phyloP scores from a whole-genome alignment of 2,329 filamentous ascomycete genomes.

The Alternaria arbusti region DNA sequence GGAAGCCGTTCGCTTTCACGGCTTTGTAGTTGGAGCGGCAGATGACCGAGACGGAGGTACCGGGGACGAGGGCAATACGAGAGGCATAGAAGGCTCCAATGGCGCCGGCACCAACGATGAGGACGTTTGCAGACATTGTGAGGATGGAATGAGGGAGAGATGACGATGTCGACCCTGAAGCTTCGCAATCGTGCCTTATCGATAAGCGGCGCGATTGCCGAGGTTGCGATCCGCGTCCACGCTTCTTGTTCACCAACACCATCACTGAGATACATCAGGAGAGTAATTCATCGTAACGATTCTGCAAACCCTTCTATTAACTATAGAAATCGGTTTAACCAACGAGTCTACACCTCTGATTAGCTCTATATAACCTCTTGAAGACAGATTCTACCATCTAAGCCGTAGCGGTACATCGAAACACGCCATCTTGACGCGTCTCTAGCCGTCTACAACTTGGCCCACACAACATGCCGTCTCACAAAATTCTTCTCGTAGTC shows the following conservation, averaged over 20 bases:
- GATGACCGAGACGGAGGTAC: slow-evolving; percentile 70
- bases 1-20: slow-evolving; percentile 67
- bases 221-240: background rate
- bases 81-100: slow-evolving; percentile 77
- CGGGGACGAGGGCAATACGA: slow-evolving; percentile 64
- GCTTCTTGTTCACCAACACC: background rate
- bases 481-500: background rate
- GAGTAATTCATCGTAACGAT: too few species aligned
- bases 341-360: background rate
- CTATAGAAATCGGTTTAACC: background rate
- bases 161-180: background rate
- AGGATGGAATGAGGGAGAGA: background rate
- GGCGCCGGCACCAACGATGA: slow-evolving; percentile 74
- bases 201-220: slow-evolving; percentile 14
- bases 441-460: background rate
- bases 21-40: slow-evolving; percentile 75
- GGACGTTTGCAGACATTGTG: slow-evolving; percentile 57
- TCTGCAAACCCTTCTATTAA: background rate
- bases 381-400: background rate
- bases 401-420: background rate
- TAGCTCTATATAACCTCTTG: background rate
- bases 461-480: background rate
- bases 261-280: too few species aligned
- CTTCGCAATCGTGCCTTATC: background rate
- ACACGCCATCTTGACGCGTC: background rate